phyloP scores from a whole-genome alignment of 441 rosid genomes.

The Croton setiger region DNA sequence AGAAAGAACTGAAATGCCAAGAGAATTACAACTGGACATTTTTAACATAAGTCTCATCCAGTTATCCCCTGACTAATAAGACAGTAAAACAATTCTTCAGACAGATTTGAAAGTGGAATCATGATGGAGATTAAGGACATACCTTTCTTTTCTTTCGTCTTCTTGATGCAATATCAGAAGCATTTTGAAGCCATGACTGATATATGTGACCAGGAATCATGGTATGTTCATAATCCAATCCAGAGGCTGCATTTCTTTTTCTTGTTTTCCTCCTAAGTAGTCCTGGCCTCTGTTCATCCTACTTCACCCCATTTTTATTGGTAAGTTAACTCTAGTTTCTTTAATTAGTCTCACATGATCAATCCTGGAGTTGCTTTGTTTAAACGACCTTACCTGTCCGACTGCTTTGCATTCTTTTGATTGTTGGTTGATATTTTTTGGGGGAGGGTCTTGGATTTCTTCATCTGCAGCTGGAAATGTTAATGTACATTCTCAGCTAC shows the following conservation, averaged over 20 bases:
- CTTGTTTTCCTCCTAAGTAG: slow-evolving; percentile 45
- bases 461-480: slow-evolving; percentile 33
- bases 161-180: slow-evolving; percentile 55
- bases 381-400: slow-evolving; percentile 40
- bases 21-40: neutral
- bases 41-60: neutral
- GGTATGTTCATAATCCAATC: slow-evolving; percentile 71
- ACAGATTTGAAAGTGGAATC: neutral
- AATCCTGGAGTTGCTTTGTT: neutral
- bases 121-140: slow-evolving; percentile 6
- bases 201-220: slow-evolving; percentile 61
- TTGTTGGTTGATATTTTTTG: slow-evolving; percentile 32
- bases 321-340: slow-evolving; percentile 6
- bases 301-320: slow-evolving; percentile 30
- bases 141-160: slow-evolving; percentile 68
- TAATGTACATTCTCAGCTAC: neutral
- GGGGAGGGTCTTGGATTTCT: slow-evolving; percentile 41
- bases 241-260: slow-evolving; percentile 30
- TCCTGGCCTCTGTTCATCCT: slow-evolving; percentile 40
- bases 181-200: slow-evolving; percentile 74
- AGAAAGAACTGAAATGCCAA: neutral
- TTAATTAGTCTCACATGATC: slow-evolving; percentile 1
- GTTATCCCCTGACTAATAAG: neutral
- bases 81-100: neutral
- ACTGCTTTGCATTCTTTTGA: slow-evolving; percentile 35